phyloP scores from a whole-genome alignment of 2,329 filamentous ascomycete genomes.

The Chaetomium sp. region DNA sequence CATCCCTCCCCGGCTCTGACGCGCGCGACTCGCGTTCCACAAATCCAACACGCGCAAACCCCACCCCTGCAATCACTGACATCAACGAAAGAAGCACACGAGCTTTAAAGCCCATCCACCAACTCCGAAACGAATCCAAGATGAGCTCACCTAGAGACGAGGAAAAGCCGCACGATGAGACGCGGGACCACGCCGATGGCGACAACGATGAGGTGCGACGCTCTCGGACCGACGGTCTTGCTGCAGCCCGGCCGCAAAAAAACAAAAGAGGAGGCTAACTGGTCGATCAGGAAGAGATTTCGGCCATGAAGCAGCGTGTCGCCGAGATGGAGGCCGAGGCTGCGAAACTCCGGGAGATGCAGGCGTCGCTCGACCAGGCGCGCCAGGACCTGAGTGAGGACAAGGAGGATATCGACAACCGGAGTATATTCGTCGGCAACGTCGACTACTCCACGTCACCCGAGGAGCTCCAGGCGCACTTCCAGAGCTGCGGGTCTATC shows the following conservation, averaged over 20 bases:
- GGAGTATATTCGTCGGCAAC: constrained; percentile 97
- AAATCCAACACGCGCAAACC: constrained; percentile 8
- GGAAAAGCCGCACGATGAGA: constrained; percentile 36
- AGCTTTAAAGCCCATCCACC: neutral
- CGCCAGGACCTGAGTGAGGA: constrained; percentile 82
- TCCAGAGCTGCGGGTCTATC: constrained; percentile 95
- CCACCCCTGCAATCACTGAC: constrained; percentile 14
- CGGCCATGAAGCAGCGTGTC: constrained; percentile 82
- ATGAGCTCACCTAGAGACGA: constrained; percentile 35
- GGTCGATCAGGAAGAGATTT: constrained; percentile 69
- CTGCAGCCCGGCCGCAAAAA: neutral
- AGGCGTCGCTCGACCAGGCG: constrained; percentile 81
- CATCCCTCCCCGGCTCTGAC: neutral
- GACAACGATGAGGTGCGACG: constrained; percentile 53
- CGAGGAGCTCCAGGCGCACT: constrained; percentile 97
- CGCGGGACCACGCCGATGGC: constrained; percentile 42
- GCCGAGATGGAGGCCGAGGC: constrained; percentile 91
- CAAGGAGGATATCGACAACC: constrained; percentile 92
- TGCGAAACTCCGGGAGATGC: constrained; percentile 84
- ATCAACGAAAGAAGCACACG: neutral
- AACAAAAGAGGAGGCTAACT: constrained; percentile 28
- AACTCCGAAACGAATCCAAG: neutral
- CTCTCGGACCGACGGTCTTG: constrained; percentile 28
- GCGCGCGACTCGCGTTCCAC: constrained; percentile 8
- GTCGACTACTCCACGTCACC: constrained; percentile 97